Evolutionary conservation across 2,329 filamentous ascomycete species (phyloP), one percentile per base, ranked within the genome.

Genomic region (Nothophoma quercina): DNA sequence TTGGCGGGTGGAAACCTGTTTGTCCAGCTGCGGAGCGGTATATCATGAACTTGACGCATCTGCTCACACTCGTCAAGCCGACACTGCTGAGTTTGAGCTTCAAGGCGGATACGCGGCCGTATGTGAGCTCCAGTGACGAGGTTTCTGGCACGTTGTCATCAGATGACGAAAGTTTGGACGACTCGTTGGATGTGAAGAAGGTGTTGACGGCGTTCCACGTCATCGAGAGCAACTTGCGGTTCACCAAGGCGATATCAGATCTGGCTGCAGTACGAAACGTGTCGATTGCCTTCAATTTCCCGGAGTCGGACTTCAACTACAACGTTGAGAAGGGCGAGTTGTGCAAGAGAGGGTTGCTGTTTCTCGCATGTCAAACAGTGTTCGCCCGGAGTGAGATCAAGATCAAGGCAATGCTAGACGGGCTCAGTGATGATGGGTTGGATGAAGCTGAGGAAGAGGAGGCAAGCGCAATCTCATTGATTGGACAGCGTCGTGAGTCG

Each of bases 301-400:
- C 61, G 1, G 68, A 73, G 42, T 65, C 62, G 36, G 68, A 63
- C 28, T 71, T 66, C 51, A 54, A 64, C 9, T 60, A 60, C 9
- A 33, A 33, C 1, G 45, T 70, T 0, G 42, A 46, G 7, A 58
- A 56, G 26, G 33, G 28, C 1, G 50, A 59, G 9, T 49, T 72
- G 26, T 41, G 51, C 22, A 55, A 40, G 21, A 51, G 59, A 23
- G 58, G 61, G 5, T 52, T 72, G 26, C 50, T 70, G 30, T 48
- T 67, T 22, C 33, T 72, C 18, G 67, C 65, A 1, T 65, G 68
- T 7, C 68, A 70, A 45, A 65, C 70, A 16, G 40, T 71, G 33
- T 62, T 68, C 40, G 65, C 61, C 22, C 62, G 67, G 49, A 67
- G 57, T 21, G 65, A 71, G 45, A 56, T 67, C 7, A 51, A 60